phyloP scores from a whole-genome alignment of 495 filamentous ascomycete species.

The Mycothermus thermophilus region DNA sequence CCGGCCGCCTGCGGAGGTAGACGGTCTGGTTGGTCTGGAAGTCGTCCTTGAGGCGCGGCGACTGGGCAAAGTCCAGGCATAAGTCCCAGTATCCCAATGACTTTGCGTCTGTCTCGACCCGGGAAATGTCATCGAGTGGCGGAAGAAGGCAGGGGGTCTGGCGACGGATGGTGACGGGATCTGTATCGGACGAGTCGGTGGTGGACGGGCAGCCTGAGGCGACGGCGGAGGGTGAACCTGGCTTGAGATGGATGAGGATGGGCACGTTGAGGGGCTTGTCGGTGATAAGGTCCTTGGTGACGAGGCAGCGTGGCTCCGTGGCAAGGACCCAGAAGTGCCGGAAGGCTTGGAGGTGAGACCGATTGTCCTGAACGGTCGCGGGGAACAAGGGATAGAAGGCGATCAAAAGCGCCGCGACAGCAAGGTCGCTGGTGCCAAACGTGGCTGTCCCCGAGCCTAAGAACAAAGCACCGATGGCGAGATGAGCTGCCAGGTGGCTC shows the following conservation, averaged over 20 bases:
- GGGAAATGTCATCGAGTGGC: slow-evolving; percentile 52
- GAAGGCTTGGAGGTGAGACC: slow-evolving; percentile 89
- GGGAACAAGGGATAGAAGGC: slow-evolving; percentile 94
- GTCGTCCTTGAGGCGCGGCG: slow-evolving; percentile 48
- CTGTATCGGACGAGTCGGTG: background rate
- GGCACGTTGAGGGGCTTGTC: slow-evolving; percentile 63
- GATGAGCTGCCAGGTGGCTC: slow-evolving; percentile 82
- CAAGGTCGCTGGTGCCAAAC: slow-evolving; percentile 76
- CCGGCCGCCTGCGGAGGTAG: slow-evolving; percentile 64
- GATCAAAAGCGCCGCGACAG: slow-evolving; percentile 72
- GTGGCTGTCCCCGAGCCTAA: slow-evolving; percentile 84
- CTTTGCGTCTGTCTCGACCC: slow-evolving; percentile 45
- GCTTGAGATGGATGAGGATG: slow-evolving; percentile 34
- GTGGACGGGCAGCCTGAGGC: slow-evolving; percentile 1
- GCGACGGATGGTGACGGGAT: slow-evolving; percentile 12
- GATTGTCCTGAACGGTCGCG: slow-evolving; percentile 76
- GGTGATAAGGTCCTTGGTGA: slow-evolving; percentile 72
- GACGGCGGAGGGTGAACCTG: slow-evolving; percentile 11
- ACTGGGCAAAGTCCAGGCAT: slow-evolving; percentile 58
- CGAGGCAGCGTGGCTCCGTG: slow-evolving; percentile 74
- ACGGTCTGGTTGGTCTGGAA: slow-evolving; percentile 67
- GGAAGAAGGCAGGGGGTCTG: slow-evolving; percentile 74
- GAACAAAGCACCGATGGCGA: slow-evolving; percentile 84
- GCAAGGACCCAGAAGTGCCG: slow-evolving; percentile 96
- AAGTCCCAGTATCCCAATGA: slow-evolving; percentile 75